Conservation (phyloP, 345 rosid genomes). For the Hevea brasiliensis region DNA sequence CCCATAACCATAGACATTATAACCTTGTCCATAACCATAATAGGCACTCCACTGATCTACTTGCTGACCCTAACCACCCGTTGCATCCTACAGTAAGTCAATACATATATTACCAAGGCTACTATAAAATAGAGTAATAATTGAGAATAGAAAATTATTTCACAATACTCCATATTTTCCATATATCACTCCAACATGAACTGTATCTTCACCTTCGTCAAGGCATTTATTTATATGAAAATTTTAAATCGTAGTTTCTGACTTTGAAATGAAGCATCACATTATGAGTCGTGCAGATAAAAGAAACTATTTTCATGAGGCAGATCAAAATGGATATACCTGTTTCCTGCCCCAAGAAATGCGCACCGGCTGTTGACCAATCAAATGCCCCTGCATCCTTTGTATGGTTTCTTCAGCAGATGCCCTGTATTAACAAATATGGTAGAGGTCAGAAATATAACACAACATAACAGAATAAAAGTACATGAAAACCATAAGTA, state of each 20-base stretch:
- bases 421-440: conserved; percentile 36
- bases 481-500: conserved; percentile 6
- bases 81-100: conserved; percentile 53
- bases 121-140: not conserved
- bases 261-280: conserved; percentile 7
- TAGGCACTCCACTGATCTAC: conserved; percentile 95
- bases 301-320: conserved; percentile 8
- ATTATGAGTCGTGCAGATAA: not conserved
- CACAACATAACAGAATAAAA: conserved; percentile 13
- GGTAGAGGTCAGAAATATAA: conserved; percentile 7
- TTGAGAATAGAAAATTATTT: not conserved
- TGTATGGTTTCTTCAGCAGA: conserved; percentile 92
- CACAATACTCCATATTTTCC: not conserved
- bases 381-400: conserved; percentile 85
- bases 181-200: no score
- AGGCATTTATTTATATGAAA: not conserved
- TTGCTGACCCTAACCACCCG: conserved; percentile 62
- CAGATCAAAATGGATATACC: conserved; percentile 37
- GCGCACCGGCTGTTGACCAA: conserved; percentile 86
- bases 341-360: conserved; percentile 87
- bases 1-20: conserved; percentile 81
- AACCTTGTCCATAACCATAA: conserved; percentile 94
- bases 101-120: conserved; percentile 24
- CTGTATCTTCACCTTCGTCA: not conserved
- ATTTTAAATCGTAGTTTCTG: not conserved